A percentile compares a stretch with the other conserved stretches of the same genome.
Conservation (phyloP, 768 basidiomycete species). For the Glaciozyma antarctica region DNA sequence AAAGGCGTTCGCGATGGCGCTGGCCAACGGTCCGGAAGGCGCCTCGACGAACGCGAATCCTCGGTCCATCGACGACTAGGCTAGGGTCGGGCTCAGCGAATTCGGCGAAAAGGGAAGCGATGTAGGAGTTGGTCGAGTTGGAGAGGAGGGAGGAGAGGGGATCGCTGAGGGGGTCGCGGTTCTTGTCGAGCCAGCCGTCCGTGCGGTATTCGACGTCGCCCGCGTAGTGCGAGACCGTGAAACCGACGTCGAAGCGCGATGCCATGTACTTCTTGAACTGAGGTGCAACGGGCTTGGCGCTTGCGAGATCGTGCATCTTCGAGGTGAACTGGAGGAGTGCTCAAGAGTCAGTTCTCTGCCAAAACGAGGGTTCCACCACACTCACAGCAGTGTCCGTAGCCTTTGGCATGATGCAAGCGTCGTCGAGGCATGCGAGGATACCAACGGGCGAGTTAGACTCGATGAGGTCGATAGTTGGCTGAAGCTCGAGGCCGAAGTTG, state of each 20-base stretch:
- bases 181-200: slow-evolving; percentile 97
- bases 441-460: slow-evolving; percentile 74
- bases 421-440: slow-evolving; percentile 84
- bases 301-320: slow-evolving; percentile 24
- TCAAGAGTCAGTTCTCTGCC: background rate
- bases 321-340: slow-evolving; percentile 15
- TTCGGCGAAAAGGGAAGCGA: slow-evolving; percentile 75
- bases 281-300: slow-evolving; percentile 38
- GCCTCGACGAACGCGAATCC: slow-evolving; percentile 79
- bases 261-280: slow-evolving; percentile 68
- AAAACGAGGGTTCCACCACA: slow-evolving; percentile 23
- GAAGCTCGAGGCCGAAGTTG: slow-evolving; percentile 93
- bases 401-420: slow-evolving; percentile 99
- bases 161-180: slow-evolving; percentile 96
- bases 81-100: slow-evolving; percentile 48
- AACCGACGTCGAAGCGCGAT: slow-evolving; percentile 82
- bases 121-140: slow-evolving; percentile 67
- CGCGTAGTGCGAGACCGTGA: slow-evolving; percentile 91
- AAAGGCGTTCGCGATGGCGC: slow-evolving; percentile 88
- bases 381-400: slow-evolving; percentile 92
- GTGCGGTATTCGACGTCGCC: slow-evolving; percentile 94
- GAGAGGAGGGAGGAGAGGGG: slow-evolving; percentile 83
- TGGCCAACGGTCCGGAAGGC: slow-evolving; percentile 94
- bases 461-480: slow-evolving; percentile 97
- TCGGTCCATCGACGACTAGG: slow-evolving; percentile 29